Evolutionary conservation across 805 yeast species (phyloP).

Genomic region (Clavispora carvajalis): DNA sequence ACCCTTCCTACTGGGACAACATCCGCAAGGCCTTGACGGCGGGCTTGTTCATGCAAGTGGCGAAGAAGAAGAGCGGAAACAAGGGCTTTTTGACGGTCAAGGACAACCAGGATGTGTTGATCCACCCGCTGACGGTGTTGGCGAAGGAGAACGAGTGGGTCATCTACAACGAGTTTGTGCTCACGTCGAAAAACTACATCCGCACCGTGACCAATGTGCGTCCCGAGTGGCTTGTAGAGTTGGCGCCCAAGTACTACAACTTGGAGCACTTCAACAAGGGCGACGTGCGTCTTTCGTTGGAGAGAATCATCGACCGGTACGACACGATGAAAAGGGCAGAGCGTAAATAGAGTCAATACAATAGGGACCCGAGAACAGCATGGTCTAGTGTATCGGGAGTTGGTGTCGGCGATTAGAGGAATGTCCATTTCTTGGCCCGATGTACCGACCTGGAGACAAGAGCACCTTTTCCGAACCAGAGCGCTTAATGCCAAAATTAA

Average conservation of each 20-base stretch:
- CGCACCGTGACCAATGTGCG: conserved; percentile 87
- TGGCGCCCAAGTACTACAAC: conserved; percentile 70
- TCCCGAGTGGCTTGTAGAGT: conserved; percentile 88
- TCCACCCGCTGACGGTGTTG: conserved; percentile 90
- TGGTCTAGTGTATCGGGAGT: too few relatives aligned
- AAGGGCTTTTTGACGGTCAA: conserved; percentile 83
- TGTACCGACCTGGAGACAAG: too few relatives aligned
- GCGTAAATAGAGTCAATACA: conserved; percentile 1
- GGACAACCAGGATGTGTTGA: conserved; percentile 91
- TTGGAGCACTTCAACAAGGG: conserved; percentile 60
- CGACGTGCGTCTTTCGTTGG: conserved; percentile 66
- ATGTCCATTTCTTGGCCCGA: too few relatives aligned
- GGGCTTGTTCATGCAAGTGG: conserved; percentile 99
- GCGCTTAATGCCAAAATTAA: too few relatives aligned
- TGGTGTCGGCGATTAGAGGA: too few relatives aligned
- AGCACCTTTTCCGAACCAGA: too few relatives aligned
- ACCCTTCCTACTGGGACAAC: conserved; percentile 62
- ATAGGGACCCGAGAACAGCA: background rate
- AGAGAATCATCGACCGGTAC: conserved; percentile 48
- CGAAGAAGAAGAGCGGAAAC: conserved; percentile 78
- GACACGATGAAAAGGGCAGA: conserved; percentile 36
- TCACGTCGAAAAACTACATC: conserved; percentile 89
- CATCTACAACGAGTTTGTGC: conserved; percentile 89
- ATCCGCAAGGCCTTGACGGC: conserved; percentile 80
- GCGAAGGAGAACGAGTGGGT: conserved; percentile 92